These are phyloP conservation scores for Penicillium sp. DNA, from an alignment of 2,329 filamentous ascomycete species.

Conservation along the genomic window DNA sequence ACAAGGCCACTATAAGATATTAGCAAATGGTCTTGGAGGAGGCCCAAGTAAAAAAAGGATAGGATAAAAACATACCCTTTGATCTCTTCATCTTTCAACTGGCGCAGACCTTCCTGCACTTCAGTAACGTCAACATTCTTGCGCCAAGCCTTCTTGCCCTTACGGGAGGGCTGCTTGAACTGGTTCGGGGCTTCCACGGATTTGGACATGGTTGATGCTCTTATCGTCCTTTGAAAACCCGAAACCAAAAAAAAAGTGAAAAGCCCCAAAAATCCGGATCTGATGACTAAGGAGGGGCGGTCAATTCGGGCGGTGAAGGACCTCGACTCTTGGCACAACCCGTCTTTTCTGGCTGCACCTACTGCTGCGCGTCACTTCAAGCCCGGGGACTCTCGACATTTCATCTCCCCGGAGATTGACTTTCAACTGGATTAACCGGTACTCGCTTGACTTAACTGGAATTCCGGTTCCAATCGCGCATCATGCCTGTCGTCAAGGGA, in stretches of 20 bases:
- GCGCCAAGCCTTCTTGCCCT: constrained; percentile 98
- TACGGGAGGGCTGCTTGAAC: constrained; percentile 84
- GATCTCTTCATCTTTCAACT: constrained; percentile 86
- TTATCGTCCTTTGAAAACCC: constrained; percentile 22
- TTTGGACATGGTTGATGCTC: constrained; percentile 35
- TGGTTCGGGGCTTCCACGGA: constrained; percentile 66
- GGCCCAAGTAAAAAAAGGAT: background rate
- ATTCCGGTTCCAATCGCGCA: constrained; percentile 21
- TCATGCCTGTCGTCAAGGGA: constrained; percentile 67
- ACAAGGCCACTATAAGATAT: constrained; percentile 69
- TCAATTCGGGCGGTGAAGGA: constrained; percentile 21
- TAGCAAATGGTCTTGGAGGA: constrained; percentile 8
- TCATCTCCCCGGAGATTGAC: constrained; percentile 13
- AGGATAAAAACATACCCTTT: constrained; percentile 63
- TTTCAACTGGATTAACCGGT: background rate
- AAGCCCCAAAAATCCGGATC: constrained; percentile 32
- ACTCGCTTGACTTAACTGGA: background rate
- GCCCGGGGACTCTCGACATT: constrained; percentile 14
- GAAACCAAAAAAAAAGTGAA: constrained; percentile 24
- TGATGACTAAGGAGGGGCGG: constrained; percentile 36
- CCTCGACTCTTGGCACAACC: constrained; percentile 27
- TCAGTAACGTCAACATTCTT: constrained; percentile 96
- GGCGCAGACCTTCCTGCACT: constrained; percentile 77
- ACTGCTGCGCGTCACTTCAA: constrained; percentile 26
- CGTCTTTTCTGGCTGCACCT: constrained; percentile 22